Base-by-base conservation (phyloP, 306 rosid species). In the Pachyrhizus erosus region DNA sequence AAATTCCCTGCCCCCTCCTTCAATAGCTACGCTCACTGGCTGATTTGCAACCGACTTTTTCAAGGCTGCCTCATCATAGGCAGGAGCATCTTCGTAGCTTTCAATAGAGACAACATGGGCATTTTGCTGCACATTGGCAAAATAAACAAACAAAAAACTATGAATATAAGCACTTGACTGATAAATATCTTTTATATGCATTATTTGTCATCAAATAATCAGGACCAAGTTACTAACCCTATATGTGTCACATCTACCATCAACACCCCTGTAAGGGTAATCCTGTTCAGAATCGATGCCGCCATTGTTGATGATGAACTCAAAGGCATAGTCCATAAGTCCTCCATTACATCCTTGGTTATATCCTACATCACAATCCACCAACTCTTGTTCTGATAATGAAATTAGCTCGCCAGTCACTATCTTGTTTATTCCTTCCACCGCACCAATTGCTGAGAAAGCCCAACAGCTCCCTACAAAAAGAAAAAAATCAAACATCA, bases 381-480 rank as follows among this genome's bases (percentile, higher is more conserved):
- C 97, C 39, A 96, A 82, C 84, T 96, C 99, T 88, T 96, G 98
- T 86, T 92, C 99, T 3, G 99, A 96, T 23, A 96, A 78, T 42
- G 97, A 86, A 81, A 93, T 64, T n/a, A 96, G 86, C 2, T 92
- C 89, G 0, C 99, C 99, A 0, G 98, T 93, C 10, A 90, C 97
- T 3, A 96, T 68, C 92, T 96, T 77, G 26, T 91, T 96, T 82
- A 96, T 80, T 52, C 97, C 97, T 88, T 96, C 99, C 17, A 96
- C 97, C 0, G 99, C 87, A 49, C 80, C 37, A 3, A 93, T 54
- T 29, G 98, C 85, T 40, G 99, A 91, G 91, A 96, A 96, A 65
- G 99, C 98, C 99, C 99, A 96, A 91, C 99, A 96, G 85, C 99
- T 96, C 98, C 99, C 99, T 96, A 67, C 88, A 89, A 76, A 5